Percentiles rank a stretch among this genome's conserved stretches.
These are phyloP conservation scores for Catenaria anguillulae DNA, from an alignment of 371 early-diverging fungal species.

Conservation along the genomic window DNA sequence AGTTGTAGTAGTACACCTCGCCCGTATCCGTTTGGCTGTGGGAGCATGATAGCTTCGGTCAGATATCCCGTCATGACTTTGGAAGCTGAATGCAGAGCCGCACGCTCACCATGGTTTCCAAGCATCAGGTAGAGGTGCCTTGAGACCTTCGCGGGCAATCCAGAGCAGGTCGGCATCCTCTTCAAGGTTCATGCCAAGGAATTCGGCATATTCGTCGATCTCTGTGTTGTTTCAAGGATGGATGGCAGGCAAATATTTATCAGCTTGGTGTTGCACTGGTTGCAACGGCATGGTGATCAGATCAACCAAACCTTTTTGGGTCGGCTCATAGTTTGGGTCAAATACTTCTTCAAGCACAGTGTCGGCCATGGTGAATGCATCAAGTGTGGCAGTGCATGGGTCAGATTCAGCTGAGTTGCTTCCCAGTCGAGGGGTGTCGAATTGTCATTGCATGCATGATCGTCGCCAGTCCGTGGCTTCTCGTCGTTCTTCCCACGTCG, in stretches of 20 bases:
- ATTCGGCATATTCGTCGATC: constrained; percentile 38
- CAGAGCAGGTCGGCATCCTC: constrained; percentile 33
- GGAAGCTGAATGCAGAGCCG: background rate
- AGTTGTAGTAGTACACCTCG: constrained; percentile 44
- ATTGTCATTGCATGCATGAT: too few species aligned
- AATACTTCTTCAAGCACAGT: constrained; percentile 20
- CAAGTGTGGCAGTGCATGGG: too few species aligned
- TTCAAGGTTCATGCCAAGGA: constrained; percentile 35
- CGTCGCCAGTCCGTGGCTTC: too few species aligned
- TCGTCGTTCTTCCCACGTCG: too few species aligned
- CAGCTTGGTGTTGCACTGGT: background rate
- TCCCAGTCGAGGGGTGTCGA: too few species aligned
- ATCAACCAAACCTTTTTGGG: constrained; percentile 23
- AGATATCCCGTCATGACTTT: background rate
- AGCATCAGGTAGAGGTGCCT: constrained; percentile 35
- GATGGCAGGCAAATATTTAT: background rate
- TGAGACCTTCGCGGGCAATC: constrained; percentile 39
- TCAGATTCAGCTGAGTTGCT: too few species aligned
- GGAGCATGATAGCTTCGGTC: background rate
- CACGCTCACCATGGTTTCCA: constrained; percentile 43
- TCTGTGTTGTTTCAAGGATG: constrained; percentile 16
- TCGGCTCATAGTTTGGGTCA: constrained; percentile 40
- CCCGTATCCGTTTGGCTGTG: constrained; percentile 35
- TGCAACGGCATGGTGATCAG: too few species aligned
- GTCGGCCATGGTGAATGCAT: constrained; percentile 7